A percentile compares a stretch with the other conserved stretches of the same genome.
phyloP scores from a whole-genome alignment of 202 grass and related monocot genomes.

The Panicum hallii region DNA sequence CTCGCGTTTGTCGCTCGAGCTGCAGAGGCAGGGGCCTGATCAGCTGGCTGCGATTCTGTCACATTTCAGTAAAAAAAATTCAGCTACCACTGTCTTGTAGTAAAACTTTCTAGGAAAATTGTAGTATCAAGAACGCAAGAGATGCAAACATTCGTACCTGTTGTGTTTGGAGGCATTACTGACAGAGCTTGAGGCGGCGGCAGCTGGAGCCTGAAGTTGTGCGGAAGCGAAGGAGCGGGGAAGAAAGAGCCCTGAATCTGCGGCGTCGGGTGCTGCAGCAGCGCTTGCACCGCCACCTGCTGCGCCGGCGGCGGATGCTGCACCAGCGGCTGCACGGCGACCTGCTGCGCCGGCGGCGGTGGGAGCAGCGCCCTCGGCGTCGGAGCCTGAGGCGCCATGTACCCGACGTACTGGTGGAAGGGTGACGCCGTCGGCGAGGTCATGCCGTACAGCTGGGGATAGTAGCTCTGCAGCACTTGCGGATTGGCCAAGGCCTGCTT shows the following conservation, averaged over 20 bases:
- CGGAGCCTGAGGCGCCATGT: slow-evolving; percentile 46
- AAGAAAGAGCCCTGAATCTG: slow-evolving; percentile 58
- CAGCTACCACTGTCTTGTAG: neutral
- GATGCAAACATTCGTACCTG: slow-evolving; percentile 23
- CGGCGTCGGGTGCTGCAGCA: slow-evolving; percentile 51
- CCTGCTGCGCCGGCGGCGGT: slow-evolving; percentile 23
- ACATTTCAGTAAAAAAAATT: slow-evolving; percentile 1
- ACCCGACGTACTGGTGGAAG: slow-evolving; percentile 62
- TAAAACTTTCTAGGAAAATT: neutral
- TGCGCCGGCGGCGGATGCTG: slow-evolving; percentile 45
- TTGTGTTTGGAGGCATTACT: slow-evolving; percentile 38
- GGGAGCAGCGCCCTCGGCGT: slow-evolving; percentile 47
- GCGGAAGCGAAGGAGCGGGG: slow-evolving; percentile 48
- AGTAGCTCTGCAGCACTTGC: slow-evolving; percentile 69
- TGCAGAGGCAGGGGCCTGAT: slow-evolving; percentile 45
- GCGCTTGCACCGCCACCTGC: slow-evolving; percentile 41
- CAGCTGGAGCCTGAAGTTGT: slow-evolving; percentile 66
- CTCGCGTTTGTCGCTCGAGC: slow-evolving; percentile 23
- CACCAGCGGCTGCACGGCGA: slow-evolving; percentile 45
- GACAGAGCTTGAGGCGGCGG: slow-evolving; percentile 51
- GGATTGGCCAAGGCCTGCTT: slow-evolving; percentile 62
- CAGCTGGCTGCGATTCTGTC: slow-evolving; percentile 63
- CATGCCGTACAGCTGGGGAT: slow-evolving; percentile 67
- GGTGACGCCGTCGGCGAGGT: slow-evolving; percentile 47
- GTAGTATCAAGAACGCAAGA: neutral